Evolutionary conservation across 495 filamentous ascomycete genomes (phyloP).

Genomic region (Neurospora discreta): DNA sequence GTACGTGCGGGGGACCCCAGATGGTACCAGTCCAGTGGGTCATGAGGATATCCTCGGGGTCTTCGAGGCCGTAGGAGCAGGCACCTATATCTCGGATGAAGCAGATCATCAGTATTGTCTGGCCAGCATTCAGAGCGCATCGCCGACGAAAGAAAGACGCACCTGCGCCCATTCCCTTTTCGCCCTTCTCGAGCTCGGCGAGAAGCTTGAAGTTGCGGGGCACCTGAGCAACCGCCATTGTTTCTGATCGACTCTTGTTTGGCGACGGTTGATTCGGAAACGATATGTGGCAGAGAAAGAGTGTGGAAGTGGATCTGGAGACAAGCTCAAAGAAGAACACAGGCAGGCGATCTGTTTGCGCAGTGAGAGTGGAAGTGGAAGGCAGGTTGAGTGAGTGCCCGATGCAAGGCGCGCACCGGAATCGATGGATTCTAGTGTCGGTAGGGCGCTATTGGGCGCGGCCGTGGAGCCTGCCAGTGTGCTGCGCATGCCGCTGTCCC

Average conservation of each 20-base stretch:
- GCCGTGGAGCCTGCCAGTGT: background rate
- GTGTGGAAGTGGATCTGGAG: background rate
- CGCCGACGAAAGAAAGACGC: conserved; percentile 6
- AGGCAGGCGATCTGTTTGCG: background rate
- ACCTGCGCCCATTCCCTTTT: conserved; percentile 96
- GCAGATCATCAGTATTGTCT: background rate
- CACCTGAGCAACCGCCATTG: conserved; percentile 60
- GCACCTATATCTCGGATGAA: conserved; percentile 49
- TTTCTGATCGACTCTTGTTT: conserved; percentile 1
- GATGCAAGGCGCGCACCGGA: background rate
- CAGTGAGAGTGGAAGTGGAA: background rate
- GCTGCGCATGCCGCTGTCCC: background rate
- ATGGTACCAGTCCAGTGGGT: conserved; percentile 98
- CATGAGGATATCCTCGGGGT: conserved; percentile 94
- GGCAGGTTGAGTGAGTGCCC: background rate
- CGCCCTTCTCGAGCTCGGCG: conserved; percentile 96
- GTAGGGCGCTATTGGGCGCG: background rate
- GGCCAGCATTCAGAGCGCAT: background rate
- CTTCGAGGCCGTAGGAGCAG: conserved; percentile 90
- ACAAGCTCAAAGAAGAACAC: background rate
- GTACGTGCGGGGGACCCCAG: conserved; percentile 87
- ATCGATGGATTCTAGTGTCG: background rate
- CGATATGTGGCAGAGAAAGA: background rate
- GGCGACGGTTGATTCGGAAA: background rate
- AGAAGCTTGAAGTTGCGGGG: conserved; percentile 92